Evolutionary conservation across 208 protist species (phyloP), one percentile per base, ranked within the genome.

Genomic region (Acanthamoeba quina): DNA sequence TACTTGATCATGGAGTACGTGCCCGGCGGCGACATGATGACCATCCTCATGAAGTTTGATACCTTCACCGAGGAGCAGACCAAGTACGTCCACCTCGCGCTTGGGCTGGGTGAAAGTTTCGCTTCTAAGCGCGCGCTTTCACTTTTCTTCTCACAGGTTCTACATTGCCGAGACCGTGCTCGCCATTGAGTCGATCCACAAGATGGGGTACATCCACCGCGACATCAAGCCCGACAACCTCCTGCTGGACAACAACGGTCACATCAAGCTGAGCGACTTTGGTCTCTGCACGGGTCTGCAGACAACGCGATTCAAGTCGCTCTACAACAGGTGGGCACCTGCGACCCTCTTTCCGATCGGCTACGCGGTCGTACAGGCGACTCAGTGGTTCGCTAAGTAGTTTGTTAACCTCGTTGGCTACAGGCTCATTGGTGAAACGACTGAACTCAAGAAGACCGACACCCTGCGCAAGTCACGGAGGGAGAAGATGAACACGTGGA

Each of bases 151-250:
- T 47, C 41, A 47, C 41, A 10, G 96, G 29, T 96, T 96, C n/a
- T 94, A 76, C 49, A 90, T 94, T 41, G 98, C 97, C 11, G 98
- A 99, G 94, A 94, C 96, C 3, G 96, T 98, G 62, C 56, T 98
- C 7, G 98, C 98, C 24, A 91, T 99, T 13, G 95, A 99, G 52
- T 98, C 98, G 15, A 98, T 99, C 52, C 98, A 99, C 93, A 96
- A 98, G 89, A 91, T 99, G 76, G 94, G 89, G n/a, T 98, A 97
- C 93, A 97, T 97, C 62, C 96, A 98, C 56, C 64, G 95, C 83
- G 99, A 99, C 96, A 98, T 99, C 96, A 99, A 99, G 90, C 99
- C 99, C 0, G 99, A 99, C 95, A 99, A 99, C 95, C 97, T 99
- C 49, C 98, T 99, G n/a, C 97, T 99, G 24, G 98, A 98, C 66